Conservation (phyloP, 495 filamentous ascomycete species). For the Aspergillus bertholletiae region DNA sequence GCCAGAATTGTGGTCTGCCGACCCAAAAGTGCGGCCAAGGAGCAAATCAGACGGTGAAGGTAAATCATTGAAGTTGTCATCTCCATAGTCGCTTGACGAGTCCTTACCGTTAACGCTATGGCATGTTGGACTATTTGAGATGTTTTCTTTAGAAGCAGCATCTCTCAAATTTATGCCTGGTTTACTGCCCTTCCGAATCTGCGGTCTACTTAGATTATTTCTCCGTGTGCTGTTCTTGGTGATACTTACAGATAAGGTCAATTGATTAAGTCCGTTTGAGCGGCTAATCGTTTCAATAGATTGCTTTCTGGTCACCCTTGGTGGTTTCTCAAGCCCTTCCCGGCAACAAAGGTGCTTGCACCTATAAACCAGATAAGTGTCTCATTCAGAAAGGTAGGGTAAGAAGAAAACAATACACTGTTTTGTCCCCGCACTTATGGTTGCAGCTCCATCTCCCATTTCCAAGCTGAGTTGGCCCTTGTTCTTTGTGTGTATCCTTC, state of each 20-base stretch:
- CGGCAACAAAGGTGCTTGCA: constrained; percentile 86
- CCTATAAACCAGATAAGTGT: constrained; percentile 23
- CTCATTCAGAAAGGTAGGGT: background rate
- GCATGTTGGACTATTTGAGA: background rate
- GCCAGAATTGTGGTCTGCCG: background rate
- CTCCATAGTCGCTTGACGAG: constrained; percentile 32
- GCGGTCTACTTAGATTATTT: constrained; percentile 12
- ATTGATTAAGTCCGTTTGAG: constrained; percentile 22
- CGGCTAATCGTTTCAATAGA: constrained; percentile 11
- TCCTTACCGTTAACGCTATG: background rate
- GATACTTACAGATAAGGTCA: constrained; percentile 23
- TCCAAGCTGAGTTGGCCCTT: constrained; percentile 53
- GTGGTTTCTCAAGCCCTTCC: constrained; percentile 79
- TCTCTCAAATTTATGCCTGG: background rate
- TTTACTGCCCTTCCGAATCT: background rate
- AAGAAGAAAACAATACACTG: constrained; percentile 34
- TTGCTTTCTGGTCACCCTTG: constrained; percentile 50
- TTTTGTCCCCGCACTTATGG: constrained; percentile 75
- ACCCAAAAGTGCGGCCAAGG: constrained; percentile 4
- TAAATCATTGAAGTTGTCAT: constrained; percentile 36
- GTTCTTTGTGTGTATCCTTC: constrained; percentile 19
- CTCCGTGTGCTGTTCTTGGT: constrained; percentile 25
- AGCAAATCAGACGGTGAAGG: constrained; percentile 37
- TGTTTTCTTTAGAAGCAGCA: background rate
- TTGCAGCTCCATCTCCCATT: constrained; percentile 91